Percentiles rank a stretch among this genome's conserved stretches.
Evolutionary conservation across 2,329 filamentous ascomycete species (phyloP).

Genomic region (Domatiomyces globalis): DNA sequence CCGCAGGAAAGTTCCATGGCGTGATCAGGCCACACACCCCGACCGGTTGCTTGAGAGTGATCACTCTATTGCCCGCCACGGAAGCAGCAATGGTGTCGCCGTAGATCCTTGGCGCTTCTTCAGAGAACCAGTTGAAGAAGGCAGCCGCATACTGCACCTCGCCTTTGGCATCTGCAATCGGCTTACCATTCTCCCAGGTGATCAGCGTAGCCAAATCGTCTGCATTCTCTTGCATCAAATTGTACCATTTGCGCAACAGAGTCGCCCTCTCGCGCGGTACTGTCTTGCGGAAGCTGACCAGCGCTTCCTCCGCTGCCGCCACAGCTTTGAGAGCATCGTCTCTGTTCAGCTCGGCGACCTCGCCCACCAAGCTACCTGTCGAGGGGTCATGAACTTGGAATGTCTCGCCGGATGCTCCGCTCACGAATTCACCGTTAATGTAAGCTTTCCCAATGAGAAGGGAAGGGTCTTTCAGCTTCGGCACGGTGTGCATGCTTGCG

Average conservation of each 20-base stretch:
- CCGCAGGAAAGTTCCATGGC: slow-evolving; percentile 50
- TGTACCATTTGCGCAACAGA: slow-evolving; percentile 53
- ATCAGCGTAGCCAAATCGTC: slow-evolving; percentile 53
- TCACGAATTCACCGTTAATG: slow-evolving; percentile 86
- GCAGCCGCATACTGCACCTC: slow-evolving; percentile 45
- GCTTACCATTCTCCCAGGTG: slow-evolving; percentile 58
- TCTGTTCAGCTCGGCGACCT: slow-evolving; percentile 63
- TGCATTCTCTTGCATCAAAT: slow-evolving; percentile 50
- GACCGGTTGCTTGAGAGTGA: slow-evolving; percentile 52
- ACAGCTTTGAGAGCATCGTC: slow-evolving; percentile 72
- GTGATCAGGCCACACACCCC: slow-evolving; percentile 55
- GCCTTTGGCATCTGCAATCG: slow-evolving; percentile 44
- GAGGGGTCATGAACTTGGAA: slow-evolving; percentile 84
- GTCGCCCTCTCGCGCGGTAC: slow-evolving; percentile 46
- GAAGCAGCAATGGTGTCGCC: slow-evolving; percentile 49
- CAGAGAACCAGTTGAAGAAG: slow-evolving; percentile 51
- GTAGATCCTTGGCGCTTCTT: slow-evolving; percentile 44
- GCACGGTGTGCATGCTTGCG: slow-evolving; percentile 17
- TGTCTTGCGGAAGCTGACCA: slow-evolving; percentile 46
- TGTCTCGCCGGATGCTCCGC: slow-evolving; percentile 72
- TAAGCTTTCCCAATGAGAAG: slow-evolving; percentile 76
- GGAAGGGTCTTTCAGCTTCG: slow-evolving; percentile 56
- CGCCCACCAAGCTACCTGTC: slow-evolving; percentile 66
- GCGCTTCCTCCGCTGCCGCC: slow-evolving; percentile 61
- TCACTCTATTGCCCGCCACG: slow-evolving; percentile 45